phyloP scores from a whole-genome alignment of 1,284 basidiomycete species.

The Earliella scabrosa region DNA sequence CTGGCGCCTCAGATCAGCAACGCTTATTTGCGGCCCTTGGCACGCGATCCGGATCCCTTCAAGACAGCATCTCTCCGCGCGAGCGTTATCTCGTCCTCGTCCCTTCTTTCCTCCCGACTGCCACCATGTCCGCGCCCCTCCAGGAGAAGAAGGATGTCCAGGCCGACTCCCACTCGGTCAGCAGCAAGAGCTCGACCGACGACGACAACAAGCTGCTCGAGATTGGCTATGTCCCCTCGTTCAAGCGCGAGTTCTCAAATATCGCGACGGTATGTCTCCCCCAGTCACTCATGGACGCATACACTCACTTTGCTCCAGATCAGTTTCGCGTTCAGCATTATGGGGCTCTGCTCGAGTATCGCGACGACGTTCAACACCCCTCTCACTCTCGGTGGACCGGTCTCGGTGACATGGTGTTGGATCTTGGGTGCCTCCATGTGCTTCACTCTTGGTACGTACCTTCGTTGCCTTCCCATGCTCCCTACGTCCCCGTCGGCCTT shows the following conservation, averaged over 20 bases:
- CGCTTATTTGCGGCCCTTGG: conserved; percentile 3
- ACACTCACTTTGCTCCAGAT: conserved; percentile 45
- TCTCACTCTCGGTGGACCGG: conserved; percentile 73
- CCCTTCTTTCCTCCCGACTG: conserved; percentile 14
- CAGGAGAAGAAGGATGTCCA: conserved; percentile 18
- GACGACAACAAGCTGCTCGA: conserved; percentile 72
- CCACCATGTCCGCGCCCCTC: conserved; percentile 20
- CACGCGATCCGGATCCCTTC: conserved; percentile 14
- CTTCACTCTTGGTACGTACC: conserved; percentile 61
- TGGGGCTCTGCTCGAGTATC: conserved; percentile 82
- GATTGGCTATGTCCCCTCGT: conserved; percentile 77
- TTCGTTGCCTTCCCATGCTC: conserved; percentile 7
- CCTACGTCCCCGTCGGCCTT: conserved; percentile 8
- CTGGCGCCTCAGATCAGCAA: not conserved
- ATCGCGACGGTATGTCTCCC: conserved; percentile 61
- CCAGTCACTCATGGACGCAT: not conserved
- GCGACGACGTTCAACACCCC: conserved; percentile 86
- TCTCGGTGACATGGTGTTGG: conserved; percentile 88
- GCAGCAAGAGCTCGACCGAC: conserved; percentile 34
- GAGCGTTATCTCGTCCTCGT: conserved; percentile 20
- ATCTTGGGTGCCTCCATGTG: conserved; percentile 78
- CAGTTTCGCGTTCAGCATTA: conserved; percentile 80
- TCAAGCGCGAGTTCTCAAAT: conserved; percentile 83
- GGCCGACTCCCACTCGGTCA: conserved; percentile 22
- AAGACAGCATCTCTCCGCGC: conserved; percentile 6